Conservation (phyloP, 2,329 filamentous ascomycete species). For the Hortaea sp. region DNA sequence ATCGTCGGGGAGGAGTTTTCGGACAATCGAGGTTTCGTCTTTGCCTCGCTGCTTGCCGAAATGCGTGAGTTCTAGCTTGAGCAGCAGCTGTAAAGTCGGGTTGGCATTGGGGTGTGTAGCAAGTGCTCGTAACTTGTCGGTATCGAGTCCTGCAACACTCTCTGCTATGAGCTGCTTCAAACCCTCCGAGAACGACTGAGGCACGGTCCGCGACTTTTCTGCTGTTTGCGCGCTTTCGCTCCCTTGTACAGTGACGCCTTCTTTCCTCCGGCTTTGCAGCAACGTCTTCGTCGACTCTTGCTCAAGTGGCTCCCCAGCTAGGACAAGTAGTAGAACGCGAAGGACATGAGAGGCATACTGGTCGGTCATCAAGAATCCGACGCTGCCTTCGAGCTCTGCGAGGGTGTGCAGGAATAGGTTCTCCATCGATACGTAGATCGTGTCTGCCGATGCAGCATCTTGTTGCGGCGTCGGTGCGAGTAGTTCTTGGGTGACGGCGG, state of each 20-base stretch:
- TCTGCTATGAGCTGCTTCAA: conserved; percentile 74
- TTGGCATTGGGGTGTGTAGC: conserved; percentile 86
- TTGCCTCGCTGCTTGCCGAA: conserved; percentile 58
- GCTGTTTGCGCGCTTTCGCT: conserved; percentile 43
- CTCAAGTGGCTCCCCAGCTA: conserved; percentile 73
- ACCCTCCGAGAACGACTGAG: conserved; percentile 65
- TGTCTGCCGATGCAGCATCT: conserved; percentile 34
- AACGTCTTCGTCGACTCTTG: conserved; percentile 58
- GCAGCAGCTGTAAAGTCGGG: conserved; percentile 79
- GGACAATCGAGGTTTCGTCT: conserved; percentile 59
- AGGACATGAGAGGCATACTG: conserved; percentile 83
- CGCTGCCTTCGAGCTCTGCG: conserved; percentile 76
- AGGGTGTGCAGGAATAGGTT: conserved; percentile 72
- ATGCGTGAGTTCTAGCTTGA: conserved; percentile 74
- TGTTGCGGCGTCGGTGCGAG: conserved; percentile 34
- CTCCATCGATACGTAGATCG: conserved; percentile 61
- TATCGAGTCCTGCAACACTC: conserved; percentile 63
- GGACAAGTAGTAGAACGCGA: conserved; percentile 71
- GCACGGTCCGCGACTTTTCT: conserved; percentile 44
- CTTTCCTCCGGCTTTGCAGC: conserved; percentile 88
- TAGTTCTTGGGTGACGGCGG: conserved; percentile 65
- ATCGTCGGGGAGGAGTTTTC: conserved; percentile 69
- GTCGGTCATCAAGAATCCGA: conserved; percentile 78
- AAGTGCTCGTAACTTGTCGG: conserved; percentile 69
- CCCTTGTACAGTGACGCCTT: conserved; percentile 58